phyloP scores from a whole-genome alignment of 1,284 basidiomycete species.

The Dichomitus squalens region DNA sequence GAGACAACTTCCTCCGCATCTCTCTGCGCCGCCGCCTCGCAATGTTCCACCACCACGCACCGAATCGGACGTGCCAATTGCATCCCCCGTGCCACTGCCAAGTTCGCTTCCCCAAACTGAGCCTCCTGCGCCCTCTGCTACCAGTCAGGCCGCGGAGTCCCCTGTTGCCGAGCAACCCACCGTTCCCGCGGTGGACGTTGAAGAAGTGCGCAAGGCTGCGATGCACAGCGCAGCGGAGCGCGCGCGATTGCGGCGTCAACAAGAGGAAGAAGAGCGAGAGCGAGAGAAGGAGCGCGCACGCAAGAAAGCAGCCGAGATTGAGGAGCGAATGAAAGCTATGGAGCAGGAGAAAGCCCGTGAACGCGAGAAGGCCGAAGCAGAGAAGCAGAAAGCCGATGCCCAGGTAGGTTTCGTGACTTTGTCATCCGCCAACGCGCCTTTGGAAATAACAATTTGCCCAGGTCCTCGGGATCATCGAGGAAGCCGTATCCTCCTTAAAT shows the following conservation, averaged over 20 bases:
- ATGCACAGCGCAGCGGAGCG: conserved; percentile 92
- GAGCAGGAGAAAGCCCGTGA: conserved; percentile 35
- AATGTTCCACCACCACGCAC: conserved; percentile 11
- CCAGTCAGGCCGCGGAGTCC: conserved; percentile 14
- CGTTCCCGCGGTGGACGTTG: conserved; percentile 56
- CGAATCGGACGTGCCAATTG: neutral
- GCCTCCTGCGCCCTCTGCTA: conserved; percentile 14
- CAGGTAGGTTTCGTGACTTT: conserved; percentile 21
- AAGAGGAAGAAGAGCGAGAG: conserved; percentile 87
- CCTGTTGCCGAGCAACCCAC: conserved; percentile 34
- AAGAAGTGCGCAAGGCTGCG: conserved; percentile 76
- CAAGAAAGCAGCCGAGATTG: conserved; percentile 84
- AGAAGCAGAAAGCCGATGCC: conserved; percentile 23
- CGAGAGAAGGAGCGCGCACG: conserved; percentile 83
- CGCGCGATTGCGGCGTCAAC: conserved; percentile 76
- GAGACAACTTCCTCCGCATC: conserved; percentile 39
- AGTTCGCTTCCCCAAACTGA: conserved; percentile 7
- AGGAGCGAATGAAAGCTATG: conserved; percentile 65
- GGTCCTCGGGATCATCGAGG: conserved; percentile 49
- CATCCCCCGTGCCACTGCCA: conserved; percentile 1
- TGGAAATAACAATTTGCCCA: conserved; percentile 19
- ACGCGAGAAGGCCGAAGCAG: conserved; percentile 17
- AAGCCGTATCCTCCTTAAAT: conserved; percentile 35
- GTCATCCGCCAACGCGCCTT: neutral
- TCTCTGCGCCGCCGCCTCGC: conserved; percentile 15